Evolutionary conservation across 257 asterid species (phyloP).

Genomic region (Jasminum sambac): DNA sequence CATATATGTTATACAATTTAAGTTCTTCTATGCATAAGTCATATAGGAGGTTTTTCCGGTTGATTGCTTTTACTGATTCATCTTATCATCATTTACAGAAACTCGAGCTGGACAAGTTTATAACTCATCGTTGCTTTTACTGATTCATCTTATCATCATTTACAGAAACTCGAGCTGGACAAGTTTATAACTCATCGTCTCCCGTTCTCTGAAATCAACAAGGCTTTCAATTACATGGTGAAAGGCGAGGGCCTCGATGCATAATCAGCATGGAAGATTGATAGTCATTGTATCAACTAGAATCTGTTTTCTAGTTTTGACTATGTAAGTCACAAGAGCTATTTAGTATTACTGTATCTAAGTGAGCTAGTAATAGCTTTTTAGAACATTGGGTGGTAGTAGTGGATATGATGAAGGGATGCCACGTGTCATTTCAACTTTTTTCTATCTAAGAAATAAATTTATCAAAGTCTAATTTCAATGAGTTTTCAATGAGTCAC

Average conservation of each 20-base stretch:
- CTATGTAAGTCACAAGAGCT: too few species aligned
- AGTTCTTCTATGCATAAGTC: too few species aligned
- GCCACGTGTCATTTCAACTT: too few species aligned
- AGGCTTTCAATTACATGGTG: constrained; percentile 29
- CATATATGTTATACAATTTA: background rate
- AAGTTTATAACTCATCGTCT: constrained; percentile 29
- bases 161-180: constrained; percentile 26
- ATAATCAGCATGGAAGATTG: constrained; percentile 32
- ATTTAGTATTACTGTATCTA: too few species aligned
- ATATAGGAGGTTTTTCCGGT: background rate
- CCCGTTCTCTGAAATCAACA: constrained; percentile 30
- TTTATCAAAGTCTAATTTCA: too few species aligned
- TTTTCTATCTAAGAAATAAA: too few species aligned
- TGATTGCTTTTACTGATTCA: background rate
- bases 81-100: background rate
- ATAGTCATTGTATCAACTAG: background rate
- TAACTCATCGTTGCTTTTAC: constrained; percentile 21
- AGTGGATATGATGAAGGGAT: too few species aligned
- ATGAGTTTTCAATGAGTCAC: too few species aligned
- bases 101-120: constrained; percentile 30
- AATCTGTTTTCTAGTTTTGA: too few species aligned
- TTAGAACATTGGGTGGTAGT: too few species aligned
- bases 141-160: background rate
- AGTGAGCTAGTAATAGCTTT: too few species aligned
- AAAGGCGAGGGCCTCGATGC: constrained; percentile 30